These are phyloP conservation scores for Schizonepeta tenuifolia DNA, from an alignment of 257 asterid species.

Conservation along the genomic window DNA sequence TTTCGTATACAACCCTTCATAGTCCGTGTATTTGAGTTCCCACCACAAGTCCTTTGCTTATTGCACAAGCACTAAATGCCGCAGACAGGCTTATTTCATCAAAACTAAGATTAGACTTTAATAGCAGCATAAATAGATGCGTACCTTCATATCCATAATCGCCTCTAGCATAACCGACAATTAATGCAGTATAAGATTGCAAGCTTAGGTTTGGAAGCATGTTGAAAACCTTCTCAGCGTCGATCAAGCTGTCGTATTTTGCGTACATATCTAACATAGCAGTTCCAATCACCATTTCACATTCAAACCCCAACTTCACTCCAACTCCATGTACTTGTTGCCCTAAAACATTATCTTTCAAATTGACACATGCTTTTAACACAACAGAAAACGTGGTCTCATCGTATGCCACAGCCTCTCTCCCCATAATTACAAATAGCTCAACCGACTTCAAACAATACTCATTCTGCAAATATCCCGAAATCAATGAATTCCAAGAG, in stretches of 20 bases:
- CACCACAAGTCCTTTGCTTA: conserved; percentile 51
- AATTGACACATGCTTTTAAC: neutral
- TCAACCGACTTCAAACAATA: too few species aligned
- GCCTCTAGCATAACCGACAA: conserved; percentile 17
- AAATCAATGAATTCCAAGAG: conserved; percentile 87
- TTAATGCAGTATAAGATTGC: conserved; percentile 82
- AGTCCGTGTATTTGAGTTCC: conserved; percentile 79
- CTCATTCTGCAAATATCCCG: conserved; percentile 56
- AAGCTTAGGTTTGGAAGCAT: conserved; percentile 57
- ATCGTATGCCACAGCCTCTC: too few species aligned
- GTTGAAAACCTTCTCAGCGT: conserved; percentile 63
- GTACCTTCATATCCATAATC: too few species aligned
- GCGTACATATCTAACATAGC: conserved; percentile 87
- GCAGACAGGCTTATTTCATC: too few species aligned
- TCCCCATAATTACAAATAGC: too few species aligned
- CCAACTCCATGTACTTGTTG: neutral
- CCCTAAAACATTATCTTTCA: neutral
- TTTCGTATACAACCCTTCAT: too few species aligned
- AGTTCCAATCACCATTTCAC: conserved; percentile 40
- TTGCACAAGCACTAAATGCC: conserved; percentile 13
- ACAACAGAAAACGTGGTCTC: neutral
- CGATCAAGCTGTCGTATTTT: conserved; percentile 54
- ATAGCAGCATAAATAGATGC: too few species aligned
- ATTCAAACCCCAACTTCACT: neutral
- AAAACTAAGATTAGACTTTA: too few species aligned